phyloP scores from a whole-genome alignment of 208 protist species.

The Leishmania turanica region DNA sequence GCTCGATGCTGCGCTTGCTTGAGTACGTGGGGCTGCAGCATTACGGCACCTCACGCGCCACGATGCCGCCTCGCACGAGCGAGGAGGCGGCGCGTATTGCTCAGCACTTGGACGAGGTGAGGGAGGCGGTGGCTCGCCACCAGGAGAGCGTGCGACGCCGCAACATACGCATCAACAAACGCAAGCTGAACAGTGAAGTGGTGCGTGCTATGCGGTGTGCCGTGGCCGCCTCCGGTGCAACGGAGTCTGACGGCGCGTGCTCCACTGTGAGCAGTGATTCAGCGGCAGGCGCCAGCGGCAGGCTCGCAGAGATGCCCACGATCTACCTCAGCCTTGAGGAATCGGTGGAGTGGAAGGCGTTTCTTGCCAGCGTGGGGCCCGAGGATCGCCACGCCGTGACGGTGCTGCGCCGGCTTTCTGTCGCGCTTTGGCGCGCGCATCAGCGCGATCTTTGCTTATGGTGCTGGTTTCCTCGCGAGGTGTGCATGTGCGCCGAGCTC shows the following conservation, averaged over 20 bases:
- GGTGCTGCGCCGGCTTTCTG: constrained; percentile 53
- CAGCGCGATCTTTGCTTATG: constrained; percentile 56
- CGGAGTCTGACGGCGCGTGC: background rate
- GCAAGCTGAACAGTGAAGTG: constrained; percentile 14
- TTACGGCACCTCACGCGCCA: constrained; percentile 47
- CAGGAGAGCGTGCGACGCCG: constrained; percentile 29
- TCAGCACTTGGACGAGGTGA: constrained; percentile 14
- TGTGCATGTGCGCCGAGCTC: constrained; percentile 73
- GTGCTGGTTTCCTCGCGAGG: constrained; percentile 71
- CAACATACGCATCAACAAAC: constrained; percentile 24
- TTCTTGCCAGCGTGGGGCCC: constrained; percentile 34
- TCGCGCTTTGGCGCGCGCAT: constrained; percentile 56
- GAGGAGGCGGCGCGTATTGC: constrained; percentile 34
- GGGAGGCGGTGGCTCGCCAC: constrained; percentile 15
- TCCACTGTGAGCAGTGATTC: background rate
- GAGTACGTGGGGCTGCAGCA: constrained; percentile 54
- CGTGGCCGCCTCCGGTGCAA: constrained; percentile 1
- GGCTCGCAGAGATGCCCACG: constrained; percentile 18
- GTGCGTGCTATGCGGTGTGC: constrained; percentile 8
- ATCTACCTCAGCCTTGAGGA: constrained; percentile 72
- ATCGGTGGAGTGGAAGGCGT: constrained; percentile 69
- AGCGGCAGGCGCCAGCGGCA: background rate
- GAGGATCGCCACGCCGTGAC: constrained; percentile 54
- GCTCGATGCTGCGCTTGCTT: constrained; percentile 60
- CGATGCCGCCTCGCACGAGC: constrained; percentile 40